Conservation (phyloP, 495 filamentous ascomycete species). For the Hyaloscypha variabilis region DNA sequence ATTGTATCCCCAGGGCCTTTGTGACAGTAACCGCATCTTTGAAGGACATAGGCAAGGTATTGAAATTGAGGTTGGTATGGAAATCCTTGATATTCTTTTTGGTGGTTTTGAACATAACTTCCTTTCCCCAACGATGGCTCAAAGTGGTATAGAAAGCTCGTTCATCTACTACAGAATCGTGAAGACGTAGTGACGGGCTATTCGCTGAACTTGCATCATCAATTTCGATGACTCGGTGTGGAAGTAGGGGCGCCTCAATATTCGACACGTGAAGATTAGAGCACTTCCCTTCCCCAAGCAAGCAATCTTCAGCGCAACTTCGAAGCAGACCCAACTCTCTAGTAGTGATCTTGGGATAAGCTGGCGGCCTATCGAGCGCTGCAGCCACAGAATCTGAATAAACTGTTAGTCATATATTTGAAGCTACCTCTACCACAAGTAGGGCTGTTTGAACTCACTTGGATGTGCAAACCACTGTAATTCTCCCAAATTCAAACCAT, state of each 20-base stretch:
- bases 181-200: background rate
- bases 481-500: slow-evolving; percentile 5
- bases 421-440: background rate
- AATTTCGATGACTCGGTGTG: background rate
- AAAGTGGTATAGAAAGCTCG: slow-evolving; percentile 4
- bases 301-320: slow-evolving; percentile 1
- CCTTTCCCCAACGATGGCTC: slow-evolving; percentile 1
- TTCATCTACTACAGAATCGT: slow-evolving; percentile 1
- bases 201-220: background rate
- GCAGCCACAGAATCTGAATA: background rate
- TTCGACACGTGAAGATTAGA: background rate
- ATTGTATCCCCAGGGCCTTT: background rate
- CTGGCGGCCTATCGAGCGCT: background rate
- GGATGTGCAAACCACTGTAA: slow-evolving; percentile 4
- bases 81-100: background rate
- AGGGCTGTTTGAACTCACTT: background rate
- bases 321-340: slow-evolving; percentile 4
- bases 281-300: background rate
- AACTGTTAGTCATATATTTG: background rate
- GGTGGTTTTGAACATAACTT: background rate
- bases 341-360: background rate
- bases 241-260: slow-evolving; percentile 2
- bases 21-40: slow-evolving; percentile 6
- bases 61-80: background rate
- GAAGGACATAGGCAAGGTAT: background rate